phyloP scores from a whole-genome alignment of 805 yeast species.

The Tetrapisispora taiwanensis region DNA sequence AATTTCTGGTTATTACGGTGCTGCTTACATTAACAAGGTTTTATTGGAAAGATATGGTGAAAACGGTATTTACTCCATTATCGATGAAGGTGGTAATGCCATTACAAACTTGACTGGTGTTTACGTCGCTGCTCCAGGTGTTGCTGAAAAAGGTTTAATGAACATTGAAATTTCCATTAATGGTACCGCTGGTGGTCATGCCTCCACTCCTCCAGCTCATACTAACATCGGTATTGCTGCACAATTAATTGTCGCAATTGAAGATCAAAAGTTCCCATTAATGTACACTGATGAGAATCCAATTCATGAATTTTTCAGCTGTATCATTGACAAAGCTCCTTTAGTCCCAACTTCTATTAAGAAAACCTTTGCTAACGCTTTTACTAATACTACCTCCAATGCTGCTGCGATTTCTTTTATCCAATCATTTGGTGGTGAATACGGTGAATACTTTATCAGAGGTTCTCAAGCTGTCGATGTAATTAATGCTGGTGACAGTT shows the following conservation, averaged over 20 bases:
- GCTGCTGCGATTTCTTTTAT: not conserved
- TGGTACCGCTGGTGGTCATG: constrained; percentile 67
- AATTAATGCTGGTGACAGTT: constrained; percentile 61
- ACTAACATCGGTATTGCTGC: constrained; percentile 69
- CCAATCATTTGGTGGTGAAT: constrained; percentile 23
- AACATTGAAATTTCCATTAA: constrained; percentile 41
- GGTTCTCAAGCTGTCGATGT: constrained; percentile 65
- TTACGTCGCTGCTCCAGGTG: constrained; percentile 43
- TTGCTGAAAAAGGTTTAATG: constrained; percentile 54
- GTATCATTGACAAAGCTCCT: constrained; percentile 45
- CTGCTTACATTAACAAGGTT: constrained; percentile 36
- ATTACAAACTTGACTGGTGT: constrained; percentile 34
- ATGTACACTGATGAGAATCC: constrained; percentile 47
- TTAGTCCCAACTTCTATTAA: constrained; percentile 14
- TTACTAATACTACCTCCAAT: constrained; percentile 16
- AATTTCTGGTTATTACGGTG: constrained; percentile 56
- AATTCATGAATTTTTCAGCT: constrained; percentile 42
- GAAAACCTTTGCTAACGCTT: constrained; percentile 28
- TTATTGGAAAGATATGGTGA: constrained; percentile 48
- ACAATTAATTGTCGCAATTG: constrained; percentile 46
- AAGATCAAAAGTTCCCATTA: constrained; percentile 37
- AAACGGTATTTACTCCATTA: constrained; percentile 47
- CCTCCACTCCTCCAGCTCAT: constrained; percentile 70
- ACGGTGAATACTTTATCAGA: constrained; percentile 17
- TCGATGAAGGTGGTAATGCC: constrained; percentile 58